These are phyloP conservation scores for Fusarium veterinarium DNA, from an alignment of 2,329 filamentous ascomycete genomes.

Conservation along the genomic window DNA sequence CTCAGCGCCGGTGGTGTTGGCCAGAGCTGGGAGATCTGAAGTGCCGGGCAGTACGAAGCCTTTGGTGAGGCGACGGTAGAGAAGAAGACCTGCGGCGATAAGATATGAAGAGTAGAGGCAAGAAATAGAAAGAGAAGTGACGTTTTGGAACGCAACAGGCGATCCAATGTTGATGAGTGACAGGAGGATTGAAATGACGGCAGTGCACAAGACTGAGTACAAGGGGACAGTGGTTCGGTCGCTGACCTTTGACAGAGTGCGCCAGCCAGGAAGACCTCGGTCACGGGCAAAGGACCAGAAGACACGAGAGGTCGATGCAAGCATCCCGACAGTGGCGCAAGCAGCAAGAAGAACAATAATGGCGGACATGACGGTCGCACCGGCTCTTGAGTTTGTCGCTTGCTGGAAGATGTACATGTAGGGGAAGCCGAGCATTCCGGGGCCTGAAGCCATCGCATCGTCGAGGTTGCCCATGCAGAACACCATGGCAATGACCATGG, in stretches of 20 bases:
- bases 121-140: conserved; percentile 48
- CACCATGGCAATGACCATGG: conserved; percentile 66
- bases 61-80: conserved; percentile 46
- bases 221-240: conserved; percentile 45
- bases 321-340: conserved; percentile 62
- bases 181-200: conserved; percentile 45
- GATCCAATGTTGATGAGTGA: conserved; percentile 51
- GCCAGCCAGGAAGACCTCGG: conserved; percentile 48
- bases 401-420: conserved; percentile 70
- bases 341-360: conserved; percentile 62
- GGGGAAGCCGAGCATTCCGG: conserved; percentile 58
- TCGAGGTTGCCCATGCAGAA: conserved; percentile 65
- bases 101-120: conserved; percentile 49
- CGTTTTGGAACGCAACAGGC: conserved; percentile 45
- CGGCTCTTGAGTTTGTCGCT: conserved; percentile 59
- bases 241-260: conserved; percentile 43
- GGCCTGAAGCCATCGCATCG: conserved; percentile 55
- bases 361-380: conserved; percentile 61
- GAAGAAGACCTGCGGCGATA: conserved; percentile 43
- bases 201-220: conserved; percentile 44
- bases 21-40: conserved; percentile 42
- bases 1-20: conserved; percentile 45
- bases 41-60: conserved; percentile 44
- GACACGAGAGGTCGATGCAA: conserved; percentile 68
- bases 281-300: conserved; percentile 64